These are phyloP conservation scores for Nicotiana obtusifolia DNA, from an alignment of 257 asterid species.

Conservation along the genomic window DNA sequence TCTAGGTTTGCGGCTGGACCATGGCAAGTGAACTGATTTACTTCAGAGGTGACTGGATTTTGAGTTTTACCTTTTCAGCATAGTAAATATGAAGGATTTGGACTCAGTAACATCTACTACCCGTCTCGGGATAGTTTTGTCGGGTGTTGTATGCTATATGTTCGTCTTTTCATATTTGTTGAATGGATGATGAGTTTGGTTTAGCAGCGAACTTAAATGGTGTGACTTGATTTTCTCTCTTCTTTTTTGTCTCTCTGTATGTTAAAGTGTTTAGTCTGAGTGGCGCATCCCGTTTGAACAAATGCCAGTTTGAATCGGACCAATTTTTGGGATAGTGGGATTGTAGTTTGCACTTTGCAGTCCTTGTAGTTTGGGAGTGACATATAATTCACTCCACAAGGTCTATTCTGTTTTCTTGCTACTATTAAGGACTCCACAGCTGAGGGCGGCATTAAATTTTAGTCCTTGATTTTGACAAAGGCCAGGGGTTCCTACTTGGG, in stretches of 20 bases:
- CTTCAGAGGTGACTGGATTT: not conserved
- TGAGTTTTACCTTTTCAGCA: not conserved
- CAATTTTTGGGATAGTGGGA: too few relatives aligned
- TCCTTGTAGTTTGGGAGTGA: not conserved
- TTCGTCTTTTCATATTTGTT: too few relatives aligned
- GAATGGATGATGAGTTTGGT: not conserved
- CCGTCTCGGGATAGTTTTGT: not conserved
- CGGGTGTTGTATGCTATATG: not conserved
- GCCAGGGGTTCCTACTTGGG: not conserved
- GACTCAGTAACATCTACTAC: not conserved
- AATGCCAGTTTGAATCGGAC: not conserved
- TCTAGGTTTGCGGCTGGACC: not conserved
- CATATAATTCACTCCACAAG: not conserved
- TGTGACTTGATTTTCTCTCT: not conserved
- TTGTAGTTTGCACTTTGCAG: not conserved
- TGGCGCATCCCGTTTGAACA: not conserved
- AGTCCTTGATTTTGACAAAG: too few relatives aligned
- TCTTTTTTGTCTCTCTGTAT: not conserved
- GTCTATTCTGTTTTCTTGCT: not conserved
- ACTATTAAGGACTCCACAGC: too few relatives aligned
- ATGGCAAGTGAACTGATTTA: not conserved
- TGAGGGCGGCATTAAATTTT: too few relatives aligned
- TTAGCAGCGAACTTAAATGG: not conserved
- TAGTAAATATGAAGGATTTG: not conserved
- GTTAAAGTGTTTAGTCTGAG: not conserved